Evolutionary conservation across 352 stramenopile genomes (phyloP).

Genomic region (Globisporangium yorkense): DNA sequence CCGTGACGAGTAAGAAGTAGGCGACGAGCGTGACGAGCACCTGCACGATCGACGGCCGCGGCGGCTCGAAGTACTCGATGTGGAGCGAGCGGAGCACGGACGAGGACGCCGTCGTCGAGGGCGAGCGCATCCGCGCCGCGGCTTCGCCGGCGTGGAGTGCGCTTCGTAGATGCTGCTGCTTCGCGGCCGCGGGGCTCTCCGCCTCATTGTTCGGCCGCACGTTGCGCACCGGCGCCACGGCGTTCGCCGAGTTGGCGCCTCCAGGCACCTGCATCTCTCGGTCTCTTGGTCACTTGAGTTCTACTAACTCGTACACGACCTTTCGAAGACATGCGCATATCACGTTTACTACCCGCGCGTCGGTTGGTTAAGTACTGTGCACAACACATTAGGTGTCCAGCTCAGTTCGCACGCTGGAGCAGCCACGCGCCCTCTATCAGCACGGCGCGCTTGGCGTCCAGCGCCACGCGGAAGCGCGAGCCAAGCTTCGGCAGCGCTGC

Average conservation of each 20-base stretch:
- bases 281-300: not conserved
- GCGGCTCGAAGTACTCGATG: slow-evolving; percentile 17
- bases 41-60: slow-evolving; percentile 16
- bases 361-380: too few species aligned
- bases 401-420: slow-evolving; percentile 5
- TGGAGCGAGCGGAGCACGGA: slow-evolving; percentile 12
- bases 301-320: not conserved
- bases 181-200: not conserved
- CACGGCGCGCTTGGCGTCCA: slow-evolving; percentile 30
- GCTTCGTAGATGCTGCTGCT: not conserved
- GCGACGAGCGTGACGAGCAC: slow-evolving; percentile 29
- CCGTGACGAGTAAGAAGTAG: slow-evolving; percentile 40
- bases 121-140: not conserved
- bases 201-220: not conserved
- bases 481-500: slow-evolving; percentile 45
- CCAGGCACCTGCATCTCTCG: slow-evolving; percentile 1
- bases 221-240: slow-evolving; percentile 6
- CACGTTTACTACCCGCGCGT: too few species aligned
- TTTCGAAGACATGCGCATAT: too few species aligned
- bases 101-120: slow-evolving; percentile 4
- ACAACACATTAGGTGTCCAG: not conserved
- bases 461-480: slow-evolving; percentile 29
- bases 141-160: not conserved
- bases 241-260: not conserved
- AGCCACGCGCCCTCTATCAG: slow-evolving; percentile 50